Percentiles rank a stretch among this genome's conserved stretches.
Evolutionary conservation across 2,329 filamentous ascomycete genomes (phyloP).

Genomic region (Ceratocystis colombiana): DNA sequence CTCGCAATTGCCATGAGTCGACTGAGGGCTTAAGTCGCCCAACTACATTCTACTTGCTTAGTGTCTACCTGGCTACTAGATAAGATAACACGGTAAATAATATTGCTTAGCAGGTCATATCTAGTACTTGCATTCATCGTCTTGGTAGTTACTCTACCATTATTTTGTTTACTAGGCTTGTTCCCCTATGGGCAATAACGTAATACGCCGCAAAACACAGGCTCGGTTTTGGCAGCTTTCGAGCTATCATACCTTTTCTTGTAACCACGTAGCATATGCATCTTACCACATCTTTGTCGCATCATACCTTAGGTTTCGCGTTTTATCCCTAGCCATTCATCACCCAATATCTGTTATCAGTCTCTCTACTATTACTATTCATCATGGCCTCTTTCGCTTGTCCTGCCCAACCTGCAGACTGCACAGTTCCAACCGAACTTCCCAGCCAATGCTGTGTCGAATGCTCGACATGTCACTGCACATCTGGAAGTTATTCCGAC

Average conservation of each 20-base stretch:
- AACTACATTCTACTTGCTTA: neutral
- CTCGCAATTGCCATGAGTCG: neutral
- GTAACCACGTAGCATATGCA: neutral
- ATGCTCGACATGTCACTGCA: neutral
- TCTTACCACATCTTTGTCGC: neutral
- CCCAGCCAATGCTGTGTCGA: neutral
- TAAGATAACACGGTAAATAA: neutral
- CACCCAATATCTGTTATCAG: neutral
- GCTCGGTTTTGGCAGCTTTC: no score
- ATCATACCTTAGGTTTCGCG: neutral
- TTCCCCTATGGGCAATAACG: neutral
- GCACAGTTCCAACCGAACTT: neutral
- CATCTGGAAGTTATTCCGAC: neutral
- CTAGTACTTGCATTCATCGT: neutral
- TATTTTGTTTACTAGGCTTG: neutral
- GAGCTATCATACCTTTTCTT: neutral
- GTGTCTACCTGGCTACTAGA: neutral
- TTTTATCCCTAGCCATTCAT: neutral
- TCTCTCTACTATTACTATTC: neutral
- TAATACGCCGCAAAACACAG: neutral
- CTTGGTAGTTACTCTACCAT: neutral
- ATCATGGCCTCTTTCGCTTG: neutral
- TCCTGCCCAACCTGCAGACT: neutral
- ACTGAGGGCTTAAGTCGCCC: neutral
- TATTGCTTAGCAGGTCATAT: no score